Base-by-base conservation (phyloP, 768 basidiomycete species). In the Strobilomyces confusus region DNA sequence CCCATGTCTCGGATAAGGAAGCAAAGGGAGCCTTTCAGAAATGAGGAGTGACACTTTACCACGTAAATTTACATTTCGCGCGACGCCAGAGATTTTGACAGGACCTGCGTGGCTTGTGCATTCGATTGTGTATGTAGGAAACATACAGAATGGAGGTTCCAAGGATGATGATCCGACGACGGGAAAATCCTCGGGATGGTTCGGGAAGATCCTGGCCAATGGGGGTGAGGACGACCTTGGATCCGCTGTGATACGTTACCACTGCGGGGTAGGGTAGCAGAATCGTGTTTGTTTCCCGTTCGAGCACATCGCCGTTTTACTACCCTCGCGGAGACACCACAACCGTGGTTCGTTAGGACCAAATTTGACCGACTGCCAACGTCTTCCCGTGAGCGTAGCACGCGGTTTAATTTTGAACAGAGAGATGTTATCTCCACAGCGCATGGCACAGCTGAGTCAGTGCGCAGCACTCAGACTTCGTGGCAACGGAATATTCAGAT, bases 1-100 rank as follows among this genome's bases (percentile, higher is more conserved):
- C 52, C 48, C 26, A n/a, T 52, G 52, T 54, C 52, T 63, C 54
- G 55, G 58, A 64, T 57, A 59, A 62, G 59, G 57, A 56, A 59
- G 51, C 23, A 44, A 48, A 30, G 46, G 37, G 54, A 42, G 44
- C 57, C 23, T 50, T n/a, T n/a, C n/a, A n/a, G 47, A 5, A 43
- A n/a, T n/a, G n/a, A n/a, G 36, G 23, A 52, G 30, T 49, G 48
- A n/a, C 51, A 55, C 58, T 49, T 61, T 38, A 63, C 58, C 63
- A 58, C 58, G 59, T 58, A 54, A 60, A 58, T 42, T 20, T 58
- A 46, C 66, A 55, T 61, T 61, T 54, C 53, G 57, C 46, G 48
- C 49, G 32, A 47, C 56, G 51, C 50, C 44, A 52, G 30, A 14
- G n/a, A 32, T 13, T 11, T 49, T 45, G 53, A 55, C 51, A 54